These are phyloP conservation scores for Ajuga reptans DNA, from an alignment of 305 asterid species.

Conservation along the genomic window DNA sequence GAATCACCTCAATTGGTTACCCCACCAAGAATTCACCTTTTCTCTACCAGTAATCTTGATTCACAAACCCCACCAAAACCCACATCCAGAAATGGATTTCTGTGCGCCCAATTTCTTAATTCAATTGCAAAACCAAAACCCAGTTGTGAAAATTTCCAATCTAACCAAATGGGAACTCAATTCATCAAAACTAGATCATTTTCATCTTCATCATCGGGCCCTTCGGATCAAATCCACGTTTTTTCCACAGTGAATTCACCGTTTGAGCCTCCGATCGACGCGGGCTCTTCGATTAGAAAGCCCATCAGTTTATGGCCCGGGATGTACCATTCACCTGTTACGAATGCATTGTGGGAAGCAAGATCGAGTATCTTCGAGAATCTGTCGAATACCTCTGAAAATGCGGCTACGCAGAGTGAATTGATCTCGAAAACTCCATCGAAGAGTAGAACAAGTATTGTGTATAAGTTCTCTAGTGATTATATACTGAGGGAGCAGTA, in stretches of 20 bases:
- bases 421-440: conserved; percentile 49
- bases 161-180: conserved; percentile 5
- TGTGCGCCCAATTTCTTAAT: conserved; percentile 20
- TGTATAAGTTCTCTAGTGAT: conserved; percentile 64
- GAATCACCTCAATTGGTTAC: conserved; percentile 9
- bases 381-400: conserved; percentile 19
- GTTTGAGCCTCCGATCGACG: conserved; percentile 52
- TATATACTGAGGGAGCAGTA: conserved; percentile 72
- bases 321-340: conserved; percentile 79
- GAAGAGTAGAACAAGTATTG: conserved; percentile 54
- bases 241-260: conserved; percentile 26
- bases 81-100: conserved; percentile 18
- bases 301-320: conserved; percentile 86
- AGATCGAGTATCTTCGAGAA: conserved; percentile 55
- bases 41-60: conserved; percentile 22
- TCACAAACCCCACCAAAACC: conserved; percentile 25
- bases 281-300: conserved; percentile 68
- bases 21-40: conserved; percentile 22
- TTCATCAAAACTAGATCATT: conserved; percentile 31
- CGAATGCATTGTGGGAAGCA: conserved; percentile 90
- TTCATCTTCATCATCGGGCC: conserved; percentile 38
- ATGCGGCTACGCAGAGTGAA: conserved; percentile 34
- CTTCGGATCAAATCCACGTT: conserved; percentile 27
- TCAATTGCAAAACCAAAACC: conserved; percentile 15
- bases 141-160: conserved; percentile 14